phyloP scores from a whole-genome alignment of 164 flowering plant genomes.

The Cinnamomum chago region DNA sequence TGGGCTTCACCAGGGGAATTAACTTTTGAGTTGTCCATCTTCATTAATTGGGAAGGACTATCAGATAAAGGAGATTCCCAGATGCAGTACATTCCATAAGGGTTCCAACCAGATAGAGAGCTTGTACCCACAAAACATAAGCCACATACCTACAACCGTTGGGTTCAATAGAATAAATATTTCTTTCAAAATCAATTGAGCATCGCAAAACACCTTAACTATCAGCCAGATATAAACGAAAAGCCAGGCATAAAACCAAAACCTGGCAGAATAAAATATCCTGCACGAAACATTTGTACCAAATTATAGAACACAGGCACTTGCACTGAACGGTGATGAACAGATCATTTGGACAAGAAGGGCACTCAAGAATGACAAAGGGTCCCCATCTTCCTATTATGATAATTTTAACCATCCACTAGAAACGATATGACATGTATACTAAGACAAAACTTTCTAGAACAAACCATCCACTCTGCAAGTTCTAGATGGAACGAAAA shows the following conservation, averaged over 20 bases:
- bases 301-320: no score
- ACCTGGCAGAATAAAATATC: no score
- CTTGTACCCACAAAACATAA: not conserved
- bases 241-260: no score
- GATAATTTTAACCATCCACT: not conserved
- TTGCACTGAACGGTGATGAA: no score
- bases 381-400: not conserved
- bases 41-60: not conserved
- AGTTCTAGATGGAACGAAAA: not conserved
- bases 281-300: no score
- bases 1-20: no score
- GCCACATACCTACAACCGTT: not conserved
- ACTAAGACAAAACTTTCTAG: not conserved
- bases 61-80: not conserved
- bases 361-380: not conserved
- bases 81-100: not conserved
- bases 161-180: not conserved
- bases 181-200: not conserved
- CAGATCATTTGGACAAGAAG: not conserved
- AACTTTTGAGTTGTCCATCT: no score
- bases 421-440: not conserved
- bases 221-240: no score
- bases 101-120: not conserved
- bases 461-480: not conserved
- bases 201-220: not conserved